phyloP scores from a whole-genome alignment of 345 rosid species.

The Populus davidiana region DNA sequence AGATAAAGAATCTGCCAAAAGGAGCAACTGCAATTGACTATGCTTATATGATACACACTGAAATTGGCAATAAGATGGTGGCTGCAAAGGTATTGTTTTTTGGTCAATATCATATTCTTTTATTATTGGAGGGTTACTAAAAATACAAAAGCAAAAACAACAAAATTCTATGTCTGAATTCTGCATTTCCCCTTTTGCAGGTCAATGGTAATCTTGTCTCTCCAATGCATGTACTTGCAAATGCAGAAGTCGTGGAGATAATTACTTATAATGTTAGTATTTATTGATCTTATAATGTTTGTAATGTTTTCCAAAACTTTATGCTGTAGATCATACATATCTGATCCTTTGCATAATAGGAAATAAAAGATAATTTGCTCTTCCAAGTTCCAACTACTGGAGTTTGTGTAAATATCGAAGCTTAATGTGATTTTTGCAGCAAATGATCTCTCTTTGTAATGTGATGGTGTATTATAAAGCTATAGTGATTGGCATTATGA shows the following conservation, averaged over 20 bases:
- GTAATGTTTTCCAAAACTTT: background rate
- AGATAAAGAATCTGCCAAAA: constrained; percentile 91
- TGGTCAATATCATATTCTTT: background rate
- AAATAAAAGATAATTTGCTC: background rate
- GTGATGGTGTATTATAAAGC: background rate
- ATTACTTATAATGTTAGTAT: constrained; percentile 80
- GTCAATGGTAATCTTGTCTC: constrained; percentile 95
- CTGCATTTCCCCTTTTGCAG: constrained; percentile 44
- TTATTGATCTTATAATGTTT: background rate
- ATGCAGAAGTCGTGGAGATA: constrained; percentile 99
- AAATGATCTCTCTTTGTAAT: background rate
- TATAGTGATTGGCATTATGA: background rate
- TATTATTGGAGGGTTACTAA: background rate
- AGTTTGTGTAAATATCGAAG: background rate
- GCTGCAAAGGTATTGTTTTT: constrained; percentile 78
- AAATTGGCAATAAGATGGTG: constrained; percentile 94
- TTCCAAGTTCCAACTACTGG: background rate
- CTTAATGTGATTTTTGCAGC: background rate
- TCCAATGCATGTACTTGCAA: constrained; percentile 74
- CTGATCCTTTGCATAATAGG: background rate
- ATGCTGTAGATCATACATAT: background rate
- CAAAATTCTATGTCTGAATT: background rate
- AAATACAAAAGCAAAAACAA: background rate
- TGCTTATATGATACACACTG: constrained; percentile 97
- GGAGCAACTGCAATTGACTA: constrained; percentile 96